Conservation (phyloP, 768 basidiomycete species). For the Daedaleopsis nitida region DNA sequence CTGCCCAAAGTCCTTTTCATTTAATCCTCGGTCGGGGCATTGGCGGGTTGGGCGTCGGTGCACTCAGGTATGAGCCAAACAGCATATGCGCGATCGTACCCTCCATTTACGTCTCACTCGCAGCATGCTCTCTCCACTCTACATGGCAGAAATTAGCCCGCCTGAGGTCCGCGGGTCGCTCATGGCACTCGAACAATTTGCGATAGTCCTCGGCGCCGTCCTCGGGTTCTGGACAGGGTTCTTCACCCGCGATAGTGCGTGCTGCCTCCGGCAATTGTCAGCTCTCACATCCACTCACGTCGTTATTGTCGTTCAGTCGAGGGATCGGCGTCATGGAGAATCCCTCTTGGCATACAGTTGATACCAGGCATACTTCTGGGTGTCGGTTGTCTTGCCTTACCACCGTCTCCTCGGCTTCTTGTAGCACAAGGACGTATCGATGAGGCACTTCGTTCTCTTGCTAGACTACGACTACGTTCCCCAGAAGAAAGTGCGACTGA, state of each 20-base stretch:
- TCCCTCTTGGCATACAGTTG: slow-evolving; percentile 73
- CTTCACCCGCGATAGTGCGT: slow-evolving; percentile 62
- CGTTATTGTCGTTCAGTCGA: slow-evolving; percentile 42
- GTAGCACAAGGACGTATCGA: slow-evolving; percentile 55
- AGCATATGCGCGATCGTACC: not conserved
- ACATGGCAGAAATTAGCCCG: slow-evolving; percentile 84
- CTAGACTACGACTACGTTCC: slow-evolving; percentile 52
- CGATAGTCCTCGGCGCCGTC: slow-evolving; percentile 81
- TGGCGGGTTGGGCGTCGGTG: slow-evolving; percentile 80
- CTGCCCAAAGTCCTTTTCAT: slow-evolving; percentile 55
- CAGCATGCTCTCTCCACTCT: slow-evolving; percentile 79
- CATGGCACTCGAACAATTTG: slow-evolving; percentile 77
- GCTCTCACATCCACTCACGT: not conserved
- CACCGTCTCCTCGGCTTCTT: slow-evolving; percentile 62
- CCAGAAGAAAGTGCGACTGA: slow-evolving; percentile 50
- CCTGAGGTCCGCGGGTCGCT: slow-evolving; percentile 80
- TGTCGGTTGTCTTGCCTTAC: slow-evolving; percentile 59
- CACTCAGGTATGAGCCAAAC: slow-evolving; percentile 40
- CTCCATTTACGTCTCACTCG: no score
- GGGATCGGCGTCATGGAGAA: slow-evolving; percentile 71
- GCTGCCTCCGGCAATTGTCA: not conserved
- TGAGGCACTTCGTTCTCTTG: slow-evolving; percentile 61
- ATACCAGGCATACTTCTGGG: slow-evolving; percentile 68
- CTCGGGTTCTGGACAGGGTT: slow-evolving; percentile 85
- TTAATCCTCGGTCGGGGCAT: slow-evolving; percentile 72